These are phyloP conservation scores for Pholiota microspora DNA, from an alignment of 768 basidiomycete species.

Conservation along the genomic window DNA sequence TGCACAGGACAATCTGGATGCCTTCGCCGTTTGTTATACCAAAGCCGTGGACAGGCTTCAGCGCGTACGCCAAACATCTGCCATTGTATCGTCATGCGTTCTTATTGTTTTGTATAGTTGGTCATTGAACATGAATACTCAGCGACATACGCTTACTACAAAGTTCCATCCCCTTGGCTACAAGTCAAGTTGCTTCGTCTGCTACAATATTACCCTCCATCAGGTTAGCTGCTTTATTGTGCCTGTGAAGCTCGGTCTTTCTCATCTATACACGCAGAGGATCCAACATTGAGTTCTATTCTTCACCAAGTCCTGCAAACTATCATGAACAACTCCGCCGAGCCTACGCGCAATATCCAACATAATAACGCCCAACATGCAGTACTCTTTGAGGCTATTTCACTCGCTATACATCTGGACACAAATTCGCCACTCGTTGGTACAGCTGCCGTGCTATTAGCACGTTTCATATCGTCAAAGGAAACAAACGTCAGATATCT, in stretches of 20 bases:
- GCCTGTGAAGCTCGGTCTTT: neutral
- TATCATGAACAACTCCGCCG: constrained; percentile 88
- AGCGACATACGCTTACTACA: constrained; percentile 93
- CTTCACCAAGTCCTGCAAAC: constrained; percentile 84
- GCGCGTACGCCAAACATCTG: constrained; percentile 48
- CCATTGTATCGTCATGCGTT: neutral
- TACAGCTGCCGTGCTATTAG: constrained; percentile 86
- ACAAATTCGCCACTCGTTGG: constrained; percentile 85
- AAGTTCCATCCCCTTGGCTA: constrained; percentile 96
- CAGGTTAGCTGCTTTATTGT: constrained; percentile 54
- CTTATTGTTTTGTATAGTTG: constrained; percentile 46
- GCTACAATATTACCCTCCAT: constrained; percentile 93
- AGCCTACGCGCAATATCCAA: constrained; percentile 91
- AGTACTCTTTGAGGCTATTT: constrained; percentile 96
- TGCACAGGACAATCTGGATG: constrained; percentile 91
- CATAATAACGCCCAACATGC: constrained; percentile 99
- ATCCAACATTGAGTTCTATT: constrained; percentile 72
- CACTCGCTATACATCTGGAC: constrained; percentile 94
- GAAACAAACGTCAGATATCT: constrained; percentile 99
- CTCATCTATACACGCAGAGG: constrained; percentile 27
- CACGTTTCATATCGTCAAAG: constrained; percentile 95
- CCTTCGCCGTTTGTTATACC: constrained; percentile 89
- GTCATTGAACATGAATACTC: constrained; percentile 89
- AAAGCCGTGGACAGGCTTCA: constrained; percentile 91
- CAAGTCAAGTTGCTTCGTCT: constrained; percentile 94